Evolutionary conservation across 2,329 filamentous ascomycete species (phyloP).

Genomic region (Exophiala aquamarina): DNA sequence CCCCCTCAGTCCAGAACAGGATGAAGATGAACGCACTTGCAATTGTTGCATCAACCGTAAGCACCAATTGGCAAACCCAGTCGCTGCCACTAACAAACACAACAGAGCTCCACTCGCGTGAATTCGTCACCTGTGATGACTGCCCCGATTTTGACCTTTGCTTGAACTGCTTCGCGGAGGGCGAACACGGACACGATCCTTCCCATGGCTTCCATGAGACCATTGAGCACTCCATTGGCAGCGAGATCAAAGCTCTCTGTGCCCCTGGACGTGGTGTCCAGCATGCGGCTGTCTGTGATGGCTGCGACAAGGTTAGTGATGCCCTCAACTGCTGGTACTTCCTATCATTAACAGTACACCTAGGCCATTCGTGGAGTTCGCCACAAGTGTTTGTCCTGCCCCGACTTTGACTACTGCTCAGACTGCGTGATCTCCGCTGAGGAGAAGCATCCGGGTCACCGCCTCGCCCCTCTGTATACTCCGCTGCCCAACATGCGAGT

Average conservation of each 20-base stretch:
- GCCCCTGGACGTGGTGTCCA: constrained; percentile 74
- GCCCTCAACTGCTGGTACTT: not conserved
- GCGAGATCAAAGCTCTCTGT: constrained; percentile 66
- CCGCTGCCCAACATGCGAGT: constrained; percentile 44
- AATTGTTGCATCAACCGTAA: constrained; percentile 66
- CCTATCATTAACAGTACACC: constrained; percentile 4
- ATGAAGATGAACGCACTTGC: constrained; percentile 47
- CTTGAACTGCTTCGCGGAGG: constrained; percentile 71
- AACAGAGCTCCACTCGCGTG: constrained; percentile 67
- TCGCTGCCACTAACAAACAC: constrained; percentile 27
- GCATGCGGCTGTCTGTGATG: constrained; percentile 91
- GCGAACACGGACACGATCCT: constrained; percentile 87
- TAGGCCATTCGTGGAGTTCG: constrained; percentile 80
- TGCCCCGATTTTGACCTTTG: constrained; percentile 95
- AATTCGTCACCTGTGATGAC: constrained; percentile 79
- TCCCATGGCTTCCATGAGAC: constrained; percentile 74
- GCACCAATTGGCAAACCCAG: constrained; percentile 19
- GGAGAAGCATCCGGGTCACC: constrained; percentile 75
- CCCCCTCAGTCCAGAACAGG: constrained; percentile 15
- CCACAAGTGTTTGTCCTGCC: constrained; percentile 95
- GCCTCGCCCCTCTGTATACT: constrained; percentile 86
- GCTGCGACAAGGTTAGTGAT: constrained; percentile 69
- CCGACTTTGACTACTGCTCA: constrained; percentile 94
- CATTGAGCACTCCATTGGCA: constrained; percentile 60
- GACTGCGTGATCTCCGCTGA: constrained; percentile 68